These are phyloP conservation scores for Collybiopsis luxurians DNA, from an alignment of 768 basidiomycete species.

Conservation along the genomic window DNA sequence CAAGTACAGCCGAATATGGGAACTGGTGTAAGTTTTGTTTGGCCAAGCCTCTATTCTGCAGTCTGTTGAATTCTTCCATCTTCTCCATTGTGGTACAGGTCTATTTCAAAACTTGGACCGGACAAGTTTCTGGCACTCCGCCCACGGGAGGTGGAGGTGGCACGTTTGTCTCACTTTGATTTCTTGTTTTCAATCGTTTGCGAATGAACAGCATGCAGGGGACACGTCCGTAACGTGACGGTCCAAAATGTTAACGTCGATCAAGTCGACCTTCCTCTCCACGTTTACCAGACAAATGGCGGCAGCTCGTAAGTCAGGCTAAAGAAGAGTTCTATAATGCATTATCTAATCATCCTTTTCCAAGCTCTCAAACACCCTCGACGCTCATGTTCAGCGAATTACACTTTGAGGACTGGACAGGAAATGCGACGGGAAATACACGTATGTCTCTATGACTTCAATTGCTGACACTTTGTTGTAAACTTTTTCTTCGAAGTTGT, in stretches of 20 bases:
- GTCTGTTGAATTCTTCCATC: too few relatives aligned
- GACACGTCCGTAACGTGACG: conserved; percentile 31
- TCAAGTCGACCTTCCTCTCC: conserved; percentile 42
- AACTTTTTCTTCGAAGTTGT: conserved; percentile 30
- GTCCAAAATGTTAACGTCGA: conserved; percentile 43
- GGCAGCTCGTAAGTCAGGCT: conserved; percentile 36
- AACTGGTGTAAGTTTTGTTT: conserved; percentile 36
- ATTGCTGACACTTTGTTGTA: not conserved
- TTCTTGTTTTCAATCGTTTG: not conserved
- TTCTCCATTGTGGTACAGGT: conserved; percentile 29
- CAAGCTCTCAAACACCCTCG: conserved; percentile 49
- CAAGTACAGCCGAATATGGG: conserved; percentile 55
- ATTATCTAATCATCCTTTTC: not conserved
- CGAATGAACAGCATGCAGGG: not conserved
- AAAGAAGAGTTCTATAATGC: too few relatives aligned
- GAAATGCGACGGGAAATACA: conserved; percentile 40
- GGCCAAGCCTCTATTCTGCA: too few relatives aligned
- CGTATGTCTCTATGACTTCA: too few relatives aligned
- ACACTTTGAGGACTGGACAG: conserved; percentile 43
- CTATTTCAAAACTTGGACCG: conserved; percentile 58
- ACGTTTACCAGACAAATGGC: conserved; percentile 51
- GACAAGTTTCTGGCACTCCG: conserved; percentile 46
- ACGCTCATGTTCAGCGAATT: conserved; percentile 44
- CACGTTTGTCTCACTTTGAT: conserved; percentile 23
- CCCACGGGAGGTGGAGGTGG: conserved; percentile 59